These are phyloP conservation scores for Misopates orontium DNA, from an alignment of 257 asterid genomes.

Conservation along the genomic window DNA sequence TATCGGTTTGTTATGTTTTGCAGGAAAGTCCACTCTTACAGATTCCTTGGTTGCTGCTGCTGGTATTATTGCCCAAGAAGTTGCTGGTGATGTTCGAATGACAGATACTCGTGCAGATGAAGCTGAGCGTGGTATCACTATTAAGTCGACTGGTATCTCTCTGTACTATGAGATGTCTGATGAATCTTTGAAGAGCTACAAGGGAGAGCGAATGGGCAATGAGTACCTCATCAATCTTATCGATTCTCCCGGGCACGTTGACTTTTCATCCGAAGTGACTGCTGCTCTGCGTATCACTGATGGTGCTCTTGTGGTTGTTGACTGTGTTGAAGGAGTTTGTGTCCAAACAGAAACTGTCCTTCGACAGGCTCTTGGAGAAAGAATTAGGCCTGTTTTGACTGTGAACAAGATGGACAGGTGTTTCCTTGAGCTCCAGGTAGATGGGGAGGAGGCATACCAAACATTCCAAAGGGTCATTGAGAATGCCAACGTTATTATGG, in stretches of 20 bases:
- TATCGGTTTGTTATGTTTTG: too few species aligned
- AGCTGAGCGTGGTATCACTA: conserved; percentile 8
- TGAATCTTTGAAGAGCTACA: conserved; percentile 22
- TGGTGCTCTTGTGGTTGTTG: neutral
- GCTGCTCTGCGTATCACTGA: neutral
- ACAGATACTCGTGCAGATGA: neutral
- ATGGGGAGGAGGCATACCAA: neutral
- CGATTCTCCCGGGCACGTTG: conserved; percentile 18
- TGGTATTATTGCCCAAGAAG: neutral
- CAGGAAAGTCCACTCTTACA: conserved; percentile 22
- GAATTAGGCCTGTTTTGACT: neutral
- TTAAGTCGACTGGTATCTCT: neutral
- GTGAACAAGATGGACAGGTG: neutral
- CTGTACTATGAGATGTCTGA: conserved; percentile 17
- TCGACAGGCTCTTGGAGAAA: neutral
- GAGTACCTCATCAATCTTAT: neutral
- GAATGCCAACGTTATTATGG: neutral
- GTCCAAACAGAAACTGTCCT: neutral
- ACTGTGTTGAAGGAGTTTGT: neutral
- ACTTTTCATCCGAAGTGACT: neutral
- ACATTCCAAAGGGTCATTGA: neutral
- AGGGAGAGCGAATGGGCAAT: conserved; percentile 28
- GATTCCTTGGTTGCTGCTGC: conserved; percentile 20
- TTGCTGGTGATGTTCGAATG: neutral
- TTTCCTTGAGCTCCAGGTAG: neutral